Percentiles rank a stretch among this genome's conserved stretches.
phyloP scores from a whole-genome alignment of 768 basidiomycete genomes.

The Russula sp. region DNA sequence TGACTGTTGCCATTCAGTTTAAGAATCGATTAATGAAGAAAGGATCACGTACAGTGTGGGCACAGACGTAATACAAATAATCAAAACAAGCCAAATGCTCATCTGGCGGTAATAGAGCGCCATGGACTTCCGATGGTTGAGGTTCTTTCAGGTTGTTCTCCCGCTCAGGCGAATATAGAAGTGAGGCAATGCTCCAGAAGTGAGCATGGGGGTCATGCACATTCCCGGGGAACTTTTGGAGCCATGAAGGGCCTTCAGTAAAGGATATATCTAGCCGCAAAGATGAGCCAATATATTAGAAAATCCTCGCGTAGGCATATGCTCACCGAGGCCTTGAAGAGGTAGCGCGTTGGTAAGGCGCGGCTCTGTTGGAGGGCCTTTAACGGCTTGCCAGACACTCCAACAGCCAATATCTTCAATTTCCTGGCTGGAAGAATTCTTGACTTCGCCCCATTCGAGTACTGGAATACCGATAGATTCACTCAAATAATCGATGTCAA shows the following conservation, averaged over 20 bases:
- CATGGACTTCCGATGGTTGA: conserved; percentile 28
- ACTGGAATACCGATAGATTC: conserved; percentile 33
- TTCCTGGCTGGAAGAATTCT: conserved; percentile 30
- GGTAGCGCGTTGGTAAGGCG: conserved; percentile 28
- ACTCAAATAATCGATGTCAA: conserved; percentile 37
- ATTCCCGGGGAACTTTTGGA: conserved; percentile 31
- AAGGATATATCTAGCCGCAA: conserved; percentile 32
- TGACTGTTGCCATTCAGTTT: conserved; percentile 26
- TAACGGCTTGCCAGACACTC: conserved; percentile 38
- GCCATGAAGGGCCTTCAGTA: conserved; percentile 32
- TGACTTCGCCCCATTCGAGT: conserved; percentile 41
- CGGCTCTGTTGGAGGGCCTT: conserved; percentile 27
- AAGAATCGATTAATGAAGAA: neutral
- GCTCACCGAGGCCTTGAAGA: conserved; percentile 31
- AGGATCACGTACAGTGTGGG: conserved; percentile 26
- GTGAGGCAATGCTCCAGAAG: conserved; percentile 32
- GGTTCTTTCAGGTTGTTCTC: conserved; percentile 26
- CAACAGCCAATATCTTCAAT: conserved; percentile 40
- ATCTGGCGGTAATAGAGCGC: conserved; percentile 31
- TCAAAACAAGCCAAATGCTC: conserved; percentile 39
- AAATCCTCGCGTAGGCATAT: neutral
- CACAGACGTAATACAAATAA: conserved; percentile 37
- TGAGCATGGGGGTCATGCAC: conserved; percentile 32
- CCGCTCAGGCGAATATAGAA: conserved; percentile 33
- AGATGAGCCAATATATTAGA: neutral